Evolutionary conservation across 345 rosid genomes (phyloP).

Genomic region (Stellera chamaejasme): DNA sequence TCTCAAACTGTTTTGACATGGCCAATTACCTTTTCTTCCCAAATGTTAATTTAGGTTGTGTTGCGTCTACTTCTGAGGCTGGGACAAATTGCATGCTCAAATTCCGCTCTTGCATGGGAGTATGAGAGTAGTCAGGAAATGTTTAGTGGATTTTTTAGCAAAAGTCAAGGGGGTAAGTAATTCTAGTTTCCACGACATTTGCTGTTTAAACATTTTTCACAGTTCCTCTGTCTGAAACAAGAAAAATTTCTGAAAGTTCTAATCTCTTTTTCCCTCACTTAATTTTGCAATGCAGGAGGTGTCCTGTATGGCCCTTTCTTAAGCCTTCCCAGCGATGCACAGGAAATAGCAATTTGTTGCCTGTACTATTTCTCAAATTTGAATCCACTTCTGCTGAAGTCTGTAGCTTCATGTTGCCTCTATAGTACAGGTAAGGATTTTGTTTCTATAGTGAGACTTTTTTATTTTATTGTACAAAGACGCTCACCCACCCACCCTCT

Average conservation of each 20-base stretch:
- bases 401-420: slow-evolving; percentile 60
- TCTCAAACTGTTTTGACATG: background rate
- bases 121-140: slow-evolving; percentile 39
- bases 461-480: no score
- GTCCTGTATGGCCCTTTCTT: slow-evolving; percentile 60
- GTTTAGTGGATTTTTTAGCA: slow-evolving; percentile 48
- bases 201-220: no score
- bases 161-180: slow-evolving; percentile 38
- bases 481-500: no score
- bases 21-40: slow-evolving; percentile 9
- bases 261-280: slow-evolving; percentile 3
- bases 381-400: slow-evolving; percentile 40
- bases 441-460: slow-evolving; percentile 1
- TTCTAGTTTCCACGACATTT: slow-evolving; percentile 5
- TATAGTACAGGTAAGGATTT: slow-evolving; percentile 27
- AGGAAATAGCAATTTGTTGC: slow-evolving; percentile 55
- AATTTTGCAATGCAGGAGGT: slow-evolving; percentile 35
- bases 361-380: slow-evolving; percentile 58
- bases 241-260: background rate
- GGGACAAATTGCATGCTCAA: slow-evolving; percentile 46
- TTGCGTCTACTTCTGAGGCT: slow-evolving; percentile 55
- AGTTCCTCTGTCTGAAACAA: no score
- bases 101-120: slow-evolving; percentile 36
- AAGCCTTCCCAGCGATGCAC: slow-evolving; percentile 51
- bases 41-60: slow-evolving; percentile 40